Conservation (phyloP, 1,284 basidiomycete species). For the Abortiporus biennis region DNA sequence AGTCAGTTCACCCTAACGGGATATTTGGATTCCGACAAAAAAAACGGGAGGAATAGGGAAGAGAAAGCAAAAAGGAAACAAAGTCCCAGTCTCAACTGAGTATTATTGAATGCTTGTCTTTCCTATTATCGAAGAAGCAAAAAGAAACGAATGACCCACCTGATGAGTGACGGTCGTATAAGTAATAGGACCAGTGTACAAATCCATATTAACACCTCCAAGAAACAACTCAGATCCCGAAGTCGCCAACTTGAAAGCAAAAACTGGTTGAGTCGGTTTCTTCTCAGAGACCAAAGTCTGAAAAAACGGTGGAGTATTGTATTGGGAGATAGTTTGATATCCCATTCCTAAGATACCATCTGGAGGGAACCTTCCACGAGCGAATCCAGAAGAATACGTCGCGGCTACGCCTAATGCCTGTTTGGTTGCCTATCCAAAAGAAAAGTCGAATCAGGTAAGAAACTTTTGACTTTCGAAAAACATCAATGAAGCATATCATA, state of each 20-base stretch:
- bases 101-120: too few species aligned
- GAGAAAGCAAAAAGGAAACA: too few species aligned
- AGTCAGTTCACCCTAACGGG: too few species aligned
- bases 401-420: slow-evolving; percentile 38
- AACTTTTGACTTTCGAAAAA: too few species aligned
- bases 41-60: too few species aligned
- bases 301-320: slow-evolving; percentile 34
- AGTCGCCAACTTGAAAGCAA: slow-evolving; percentile 47
- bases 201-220: slow-evolving; percentile 40
- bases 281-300: slow-evolving; percentile 35
- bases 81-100: too few species aligned
- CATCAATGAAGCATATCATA: too few species aligned
- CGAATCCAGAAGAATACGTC: slow-evolving; percentile 37
- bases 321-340: slow-evolving; percentile 32
- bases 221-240: slow-evolving; percentile 46
- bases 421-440: slow-evolving; percentile 22
- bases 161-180: slow-evolving; percentile 28
- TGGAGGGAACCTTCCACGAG: slow-evolving; percentile 27
- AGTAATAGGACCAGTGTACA: slow-evolving; percentile 32
- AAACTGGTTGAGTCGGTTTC: slow-evolving; percentile 32
- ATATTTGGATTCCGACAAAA: too few species aligned
- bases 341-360: slow-evolving; percentile 47
- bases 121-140: too few species aligned
- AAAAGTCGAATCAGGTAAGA: neutral
- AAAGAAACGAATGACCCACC: slow-evolving; percentile 15